phyloP scores from a whole-genome alignment of 1,284 basidiomycete species.

The Coriolopsis trogii region DNA sequence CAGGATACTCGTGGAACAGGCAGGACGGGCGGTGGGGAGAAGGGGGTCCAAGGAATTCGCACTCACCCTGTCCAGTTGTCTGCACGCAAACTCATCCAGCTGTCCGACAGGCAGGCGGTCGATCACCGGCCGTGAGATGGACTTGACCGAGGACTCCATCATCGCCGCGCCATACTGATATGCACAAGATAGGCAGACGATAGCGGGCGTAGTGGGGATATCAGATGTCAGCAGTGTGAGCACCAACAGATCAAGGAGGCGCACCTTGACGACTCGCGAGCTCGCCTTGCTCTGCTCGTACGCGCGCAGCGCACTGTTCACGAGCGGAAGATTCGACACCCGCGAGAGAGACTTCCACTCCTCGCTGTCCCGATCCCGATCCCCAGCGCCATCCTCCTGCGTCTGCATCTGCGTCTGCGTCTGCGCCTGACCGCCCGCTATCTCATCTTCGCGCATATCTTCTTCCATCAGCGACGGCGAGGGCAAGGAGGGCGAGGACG shows the following conservation, averaged over 20 bases:
- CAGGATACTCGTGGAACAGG: not conserved
- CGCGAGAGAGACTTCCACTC: constrained; percentile 51
- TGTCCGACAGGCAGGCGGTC: constrained; percentile 76
- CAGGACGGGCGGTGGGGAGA: not conserved
- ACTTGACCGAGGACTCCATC: constrained; percentile 84
- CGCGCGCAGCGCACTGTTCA: constrained; percentile 69
- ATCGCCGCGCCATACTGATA: constrained; percentile 84
- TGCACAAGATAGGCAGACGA: not conserved
- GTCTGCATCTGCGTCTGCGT: not conserved
- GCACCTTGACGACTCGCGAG: constrained; percentile 78
- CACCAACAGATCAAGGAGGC: constrained; percentile 10
- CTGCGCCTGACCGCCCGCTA: constrained; percentile 10
- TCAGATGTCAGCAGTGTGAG: not conserved
- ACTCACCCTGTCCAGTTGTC: constrained; percentile 80
- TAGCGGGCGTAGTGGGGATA: not conserved
- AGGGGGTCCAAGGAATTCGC: not conserved
- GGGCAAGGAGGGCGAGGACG: constrained; percentile 37
- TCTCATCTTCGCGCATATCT: constrained; percentile 20
- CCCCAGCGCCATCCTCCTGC: constrained; percentile 2
- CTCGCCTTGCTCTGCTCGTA: constrained; percentile 81
- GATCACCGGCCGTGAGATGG: constrained; percentile 85
- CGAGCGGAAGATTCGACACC: constrained; percentile 55
- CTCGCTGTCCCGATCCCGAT: constrained; percentile 15
- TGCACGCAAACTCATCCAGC: constrained; percentile 87
- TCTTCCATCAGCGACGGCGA: constrained; percentile 28